phyloP scores from a whole-genome alignment of 1,139 yeast species.

The Geotrichum cucujoidarum region DNA sequence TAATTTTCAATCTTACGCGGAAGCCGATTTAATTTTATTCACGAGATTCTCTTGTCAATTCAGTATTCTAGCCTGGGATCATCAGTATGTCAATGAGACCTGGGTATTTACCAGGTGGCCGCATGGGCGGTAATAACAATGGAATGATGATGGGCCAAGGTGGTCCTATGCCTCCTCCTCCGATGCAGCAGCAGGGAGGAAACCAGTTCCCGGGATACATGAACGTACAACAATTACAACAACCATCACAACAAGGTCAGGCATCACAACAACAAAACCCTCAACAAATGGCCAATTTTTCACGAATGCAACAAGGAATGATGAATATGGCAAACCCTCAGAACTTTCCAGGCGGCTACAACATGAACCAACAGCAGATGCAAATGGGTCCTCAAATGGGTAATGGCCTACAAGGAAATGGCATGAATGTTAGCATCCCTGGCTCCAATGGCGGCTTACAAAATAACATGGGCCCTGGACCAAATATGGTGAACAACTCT shows the following conservation, averaged over 20 bases:
- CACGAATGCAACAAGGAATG: constrained; percentile 19
- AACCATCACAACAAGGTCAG: constrained; percentile 12
- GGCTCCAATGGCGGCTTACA: constrained; percentile 9
- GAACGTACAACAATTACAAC: constrained; percentile 17
- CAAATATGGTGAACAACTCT: constrained; percentile 13
- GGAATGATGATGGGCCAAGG: constrained; percentile 21
- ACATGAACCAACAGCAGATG: constrained; percentile 17
- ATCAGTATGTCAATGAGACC: constrained; percentile 18
- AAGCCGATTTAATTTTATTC: not conserved
- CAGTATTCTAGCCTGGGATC: not conserved
- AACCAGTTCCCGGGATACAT: constrained; percentile 15
- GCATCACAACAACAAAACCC: constrained; percentile 12
- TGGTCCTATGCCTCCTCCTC: constrained; percentile 20
- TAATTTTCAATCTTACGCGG: too few relatives aligned
- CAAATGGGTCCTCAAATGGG: constrained; percentile 17
- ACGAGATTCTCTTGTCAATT: not conserved
- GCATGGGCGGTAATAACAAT: constrained; percentile 17
- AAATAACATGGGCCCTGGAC: constrained; percentile 16
- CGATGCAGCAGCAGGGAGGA: constrained; percentile 16
- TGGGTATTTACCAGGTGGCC: constrained; percentile 18
- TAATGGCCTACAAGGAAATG: constrained; percentile 11
- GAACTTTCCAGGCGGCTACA: constrained; percentile 17
- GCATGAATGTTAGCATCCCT: constrained; percentile 13
- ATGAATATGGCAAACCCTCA: constrained; percentile 16
- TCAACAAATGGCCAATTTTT: constrained; percentile 15